A percentile compares a stretch with the other conserved stretches of the same genome.
Evolutionary conservation across 2,329 filamentous ascomycete genomes (phyloP).

Genomic region (Fusarium foetens): DNA sequence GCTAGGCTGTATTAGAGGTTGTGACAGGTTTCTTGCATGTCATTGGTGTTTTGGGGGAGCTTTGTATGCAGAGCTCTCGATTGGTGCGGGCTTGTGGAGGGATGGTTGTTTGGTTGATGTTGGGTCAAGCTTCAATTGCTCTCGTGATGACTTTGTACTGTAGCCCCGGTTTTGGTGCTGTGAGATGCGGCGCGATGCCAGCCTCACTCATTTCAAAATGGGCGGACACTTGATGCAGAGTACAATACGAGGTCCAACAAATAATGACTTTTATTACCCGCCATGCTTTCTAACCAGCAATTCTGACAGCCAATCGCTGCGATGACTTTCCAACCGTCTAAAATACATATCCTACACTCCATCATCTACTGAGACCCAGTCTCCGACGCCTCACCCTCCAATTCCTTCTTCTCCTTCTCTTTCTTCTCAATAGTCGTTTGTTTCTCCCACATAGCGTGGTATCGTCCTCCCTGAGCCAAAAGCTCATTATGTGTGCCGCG

Average conservation of each 20-base stretch:
- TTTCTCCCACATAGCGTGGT: conserved; percentile 64
- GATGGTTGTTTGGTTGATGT: neutral
- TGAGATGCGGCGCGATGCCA: neutral
- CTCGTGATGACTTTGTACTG: neutral
- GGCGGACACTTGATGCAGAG: neutral
- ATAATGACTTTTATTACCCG: neutral
- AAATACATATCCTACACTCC: conserved; percentile 4
- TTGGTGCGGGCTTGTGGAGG: neutral
- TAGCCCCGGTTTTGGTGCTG: neutral
- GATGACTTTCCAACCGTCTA: neutral
- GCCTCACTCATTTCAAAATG: neutral
- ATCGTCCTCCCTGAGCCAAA: conserved; percentile 57
- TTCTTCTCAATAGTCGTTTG: conserved; percentile 57
- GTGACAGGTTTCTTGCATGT: neutral
- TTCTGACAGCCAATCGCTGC: neutral
- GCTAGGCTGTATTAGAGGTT: conserved; percentile 1
- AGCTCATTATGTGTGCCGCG: conserved; percentile 61
- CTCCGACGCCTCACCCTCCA: conserved; percentile 29
- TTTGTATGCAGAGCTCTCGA: neutral
- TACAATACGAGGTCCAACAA: neutral
- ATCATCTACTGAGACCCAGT: conserved; percentile 12
- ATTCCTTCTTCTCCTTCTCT: conserved; percentile 45
- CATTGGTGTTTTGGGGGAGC: neutral
- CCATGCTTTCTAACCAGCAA: neutral
- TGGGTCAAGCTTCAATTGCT: neutral